Conservation (phyloP, 2,329 filamentous ascomycete species). For the Furcasterigmium sp. region DNA sequence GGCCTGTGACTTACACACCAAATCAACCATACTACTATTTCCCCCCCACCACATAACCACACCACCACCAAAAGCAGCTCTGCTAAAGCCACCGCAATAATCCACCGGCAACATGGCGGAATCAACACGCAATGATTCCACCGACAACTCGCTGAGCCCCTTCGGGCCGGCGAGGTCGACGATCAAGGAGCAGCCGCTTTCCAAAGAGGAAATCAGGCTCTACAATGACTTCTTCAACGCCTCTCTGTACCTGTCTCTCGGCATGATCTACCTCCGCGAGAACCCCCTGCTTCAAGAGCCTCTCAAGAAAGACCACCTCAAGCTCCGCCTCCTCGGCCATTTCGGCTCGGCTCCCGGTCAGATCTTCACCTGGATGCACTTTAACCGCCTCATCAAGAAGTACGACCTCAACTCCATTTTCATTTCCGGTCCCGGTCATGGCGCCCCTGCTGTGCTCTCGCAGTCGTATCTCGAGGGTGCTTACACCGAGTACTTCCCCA, state of each 20-base stretch:
- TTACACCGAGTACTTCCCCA: slow-evolving; percentile 72
- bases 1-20: neutral
- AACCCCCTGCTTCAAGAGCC: slow-evolving; percentile 70
- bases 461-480: slow-evolving; percentile 74
- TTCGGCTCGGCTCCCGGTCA: slow-evolving; percentile 79
- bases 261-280: slow-evolving; percentile 74
- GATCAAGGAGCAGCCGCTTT: slow-evolving; percentile 55
- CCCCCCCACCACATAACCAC: no score
- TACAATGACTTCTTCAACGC: slow-evolving; percentile 71
- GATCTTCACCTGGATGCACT: slow-evolving; percentile 76
- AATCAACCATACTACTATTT: no score
- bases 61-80: neutral
- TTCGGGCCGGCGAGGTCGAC: slow-evolving; percentile 64
- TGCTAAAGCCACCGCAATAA: neutral
- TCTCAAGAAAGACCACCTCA: slow-evolving; percentile 65
- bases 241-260: slow-evolving; percentile 68
- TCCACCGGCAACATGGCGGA: slow-evolving; percentile 19
- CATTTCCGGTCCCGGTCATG: slow-evolving; percentile 72
- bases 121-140: slow-evolving; percentile 8
- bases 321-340: slow-evolving; percentile 68
- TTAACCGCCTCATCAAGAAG: slow-evolving; percentile 78
- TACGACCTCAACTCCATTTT: slow-evolving; percentile 69
- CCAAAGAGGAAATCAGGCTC: slow-evolving; percentile 59
- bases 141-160: slow-evolving; percentile 53
- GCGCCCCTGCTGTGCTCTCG: slow-evolving; percentile 69